Conservation (phyloP, 805 yeast species). For the Kluyveromyces dobzhanskii region DNA sequence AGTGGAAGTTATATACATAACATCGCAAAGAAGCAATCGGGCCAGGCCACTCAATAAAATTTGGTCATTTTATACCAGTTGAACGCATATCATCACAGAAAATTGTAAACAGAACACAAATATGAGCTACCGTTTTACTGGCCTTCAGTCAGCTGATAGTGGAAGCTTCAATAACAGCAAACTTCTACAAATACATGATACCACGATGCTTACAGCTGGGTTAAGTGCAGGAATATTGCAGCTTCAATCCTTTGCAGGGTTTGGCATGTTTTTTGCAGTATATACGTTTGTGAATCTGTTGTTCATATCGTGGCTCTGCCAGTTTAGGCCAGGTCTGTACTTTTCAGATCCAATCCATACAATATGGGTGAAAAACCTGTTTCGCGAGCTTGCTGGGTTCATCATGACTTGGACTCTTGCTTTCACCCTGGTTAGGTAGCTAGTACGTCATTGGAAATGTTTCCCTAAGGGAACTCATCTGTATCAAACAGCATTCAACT, state of each 20-base stretch:
- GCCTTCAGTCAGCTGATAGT: slow-evolving; percentile 13
- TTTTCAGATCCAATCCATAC: slow-evolving; percentile 34
- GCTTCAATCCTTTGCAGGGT: slow-evolving; percentile 42
- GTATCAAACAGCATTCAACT: no score
- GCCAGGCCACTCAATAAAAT: no score
- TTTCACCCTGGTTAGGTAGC: slow-evolving; percentile 37
- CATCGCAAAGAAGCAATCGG: no score
- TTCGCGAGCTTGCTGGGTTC: slow-evolving; percentile 43
- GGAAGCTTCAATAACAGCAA: slow-evolving; percentile 18
- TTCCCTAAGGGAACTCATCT: no score
- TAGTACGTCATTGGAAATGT: no score
- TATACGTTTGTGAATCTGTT: slow-evolving; percentile 29
- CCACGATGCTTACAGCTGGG: slow-evolving; percentile 44
- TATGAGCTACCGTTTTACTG: slow-evolving; percentile 6
- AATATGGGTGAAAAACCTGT: slow-evolving; percentile 36
- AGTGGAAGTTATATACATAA: no score
- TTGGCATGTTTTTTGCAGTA: slow-evolving; percentile 34
- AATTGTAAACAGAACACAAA: no score
- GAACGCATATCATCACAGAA: no score
- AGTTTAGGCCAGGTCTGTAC: slow-evolving; percentile 30
- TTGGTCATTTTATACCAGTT: no score
- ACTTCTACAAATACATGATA: slow-evolving; percentile 33
- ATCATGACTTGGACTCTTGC: slow-evolving; percentile 53
- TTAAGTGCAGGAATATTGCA: slow-evolving; percentile 47
- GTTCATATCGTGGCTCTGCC: slow-evolving; percentile 30